Evolutionary conservation across 2,329 filamentous ascomycete genomes (phyloP).

Genomic region (Tolypocladium cylindrosporum): DNA sequence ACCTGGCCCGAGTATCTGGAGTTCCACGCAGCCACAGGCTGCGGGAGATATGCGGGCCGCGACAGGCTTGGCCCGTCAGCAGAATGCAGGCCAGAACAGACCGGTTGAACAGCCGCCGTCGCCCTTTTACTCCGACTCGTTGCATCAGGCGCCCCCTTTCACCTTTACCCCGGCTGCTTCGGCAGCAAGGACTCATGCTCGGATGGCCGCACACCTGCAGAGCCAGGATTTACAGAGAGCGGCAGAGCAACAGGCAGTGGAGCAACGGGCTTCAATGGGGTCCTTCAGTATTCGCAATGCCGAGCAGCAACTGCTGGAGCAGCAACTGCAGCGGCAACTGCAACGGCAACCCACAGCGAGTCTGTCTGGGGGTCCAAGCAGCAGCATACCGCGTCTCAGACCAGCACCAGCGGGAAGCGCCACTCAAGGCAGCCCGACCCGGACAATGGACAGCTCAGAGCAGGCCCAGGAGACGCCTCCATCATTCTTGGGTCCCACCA

Average conservation of each 20-base stretch:
- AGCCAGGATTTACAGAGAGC: background rate
- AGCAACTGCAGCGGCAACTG: background rate
- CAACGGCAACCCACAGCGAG: background rate
- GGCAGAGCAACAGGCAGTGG: background rate
- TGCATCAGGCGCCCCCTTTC: background rate
- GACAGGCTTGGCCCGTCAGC: background rate
- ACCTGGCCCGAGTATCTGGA: background rate
- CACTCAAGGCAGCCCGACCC: background rate
- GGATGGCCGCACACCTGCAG: background rate
- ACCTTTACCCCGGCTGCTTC: background rate
- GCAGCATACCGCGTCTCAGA: background rate
- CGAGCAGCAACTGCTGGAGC: background rate
- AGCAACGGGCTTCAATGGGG: background rate
- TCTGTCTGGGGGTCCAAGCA: background rate
- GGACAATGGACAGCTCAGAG: background rate
- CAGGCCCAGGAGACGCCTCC: background rate
- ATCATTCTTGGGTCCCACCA: background rate
- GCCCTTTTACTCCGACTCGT: background rate
- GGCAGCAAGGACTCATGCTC: background rate
- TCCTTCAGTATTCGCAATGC: background rate
- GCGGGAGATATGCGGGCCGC: background rate
- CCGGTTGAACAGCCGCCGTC: background rate
- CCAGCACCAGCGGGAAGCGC: background rate
- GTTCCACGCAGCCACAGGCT: background rate
- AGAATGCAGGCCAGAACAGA: background rate